These are phyloP conservation scores for Taiozyma sp. DNA, from an alignment of 1,139 yeast species.

Conservation along the genomic window DNA sequence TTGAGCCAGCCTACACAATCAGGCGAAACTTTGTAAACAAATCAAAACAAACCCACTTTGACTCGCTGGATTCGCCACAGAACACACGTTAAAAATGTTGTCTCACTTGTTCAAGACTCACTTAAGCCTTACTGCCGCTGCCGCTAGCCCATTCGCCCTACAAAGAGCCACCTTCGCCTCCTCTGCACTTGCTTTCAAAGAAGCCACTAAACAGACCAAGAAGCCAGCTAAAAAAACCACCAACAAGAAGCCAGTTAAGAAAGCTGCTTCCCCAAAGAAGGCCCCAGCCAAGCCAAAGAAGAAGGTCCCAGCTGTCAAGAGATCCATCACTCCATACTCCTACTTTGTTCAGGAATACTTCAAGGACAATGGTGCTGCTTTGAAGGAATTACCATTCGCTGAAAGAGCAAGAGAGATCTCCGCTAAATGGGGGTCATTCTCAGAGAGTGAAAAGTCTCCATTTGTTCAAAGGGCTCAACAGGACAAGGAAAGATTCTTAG, in stretches of 20 bases:
- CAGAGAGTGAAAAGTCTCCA: conserved; percentile 20
- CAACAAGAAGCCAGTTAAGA: conserved; percentile 2
- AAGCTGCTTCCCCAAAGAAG: neutral
- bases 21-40: neutral
- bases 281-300: conserved; percentile 3
- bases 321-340: conserved; percentile 9
- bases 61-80: neutral
- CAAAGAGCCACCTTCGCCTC: conserved; percentile 11
- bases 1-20: neutral
- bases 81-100: neutral
- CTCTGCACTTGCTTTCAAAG: conserved; percentile 3
- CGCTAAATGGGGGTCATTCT: conserved; percentile 23
- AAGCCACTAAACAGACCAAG: conserved; percentile 4
- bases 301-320: conserved; percentile 8
- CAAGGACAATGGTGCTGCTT: conserved; percentile 6
- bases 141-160: neutral
- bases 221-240: conserved; percentile 7
- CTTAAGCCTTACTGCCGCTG: neutral
- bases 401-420: conserved; percentile 13
- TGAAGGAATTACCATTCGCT: conserved; percentile 8
- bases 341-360: conserved; percentile 13
- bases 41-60: neutral
- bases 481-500: conserved; percentile 11
- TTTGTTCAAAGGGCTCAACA: conserved; percentile 5
- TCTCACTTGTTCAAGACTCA: neutral